Evolutionary conservation across 2,329 filamentous ascomycete species (phyloP), one percentile per base, ranked within the genome.

Genomic region (Microascus cirrosus): DNA sequence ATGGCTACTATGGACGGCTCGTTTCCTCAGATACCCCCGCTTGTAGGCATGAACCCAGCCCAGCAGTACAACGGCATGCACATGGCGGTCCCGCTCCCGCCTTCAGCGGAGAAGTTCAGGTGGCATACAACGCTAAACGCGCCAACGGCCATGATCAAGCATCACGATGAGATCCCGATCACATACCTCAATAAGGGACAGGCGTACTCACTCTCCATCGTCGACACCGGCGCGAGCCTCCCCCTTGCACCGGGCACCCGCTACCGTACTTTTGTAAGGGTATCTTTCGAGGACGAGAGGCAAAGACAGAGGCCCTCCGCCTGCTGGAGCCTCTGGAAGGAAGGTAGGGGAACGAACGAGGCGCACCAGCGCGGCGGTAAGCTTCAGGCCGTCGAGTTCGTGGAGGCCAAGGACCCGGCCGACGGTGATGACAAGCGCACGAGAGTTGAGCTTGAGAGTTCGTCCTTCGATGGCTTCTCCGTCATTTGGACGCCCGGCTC

Each of bases 131-230:
- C 90, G 0, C 74, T 99, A 53, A 95, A 95, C 69, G 93, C 94
- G 1, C 91, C 93, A 2, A 99, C 94, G 0, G 94, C 94, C 8
- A 99, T 97, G 94, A 87, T 95, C 67, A 95, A 89, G 70, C 85
- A 91, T 61, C 73, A 84, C 1, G 88, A 95, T 60, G 93, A 97
- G 69, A 95, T 97, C 25, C 94, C 94, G 0, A 84, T 97, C n/a
- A 96, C 93, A 0, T 99, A 99, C 68, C 81, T 99, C 20, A 99
- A 99, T 75, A 97, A 97, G 72, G 92, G 93, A 25, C 93, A 97
- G 69, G 90, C 91, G 18, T 99, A 99, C 69, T 89, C 89, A 0
- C 77, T 99, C 20, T 88, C 89, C 2, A 81, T 99, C 32, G 77
- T 88, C 53, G 94, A 99, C 67, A 94, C 88, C 0, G 77, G 78